A percentile compares a stretch with the other conserved stretches of the same genome.
These are phyloP conservation scores for Neonectria ditissima DNA, from an alignment of 2,329 filamentous ascomycete species.

Conservation along the genomic window DNA sequence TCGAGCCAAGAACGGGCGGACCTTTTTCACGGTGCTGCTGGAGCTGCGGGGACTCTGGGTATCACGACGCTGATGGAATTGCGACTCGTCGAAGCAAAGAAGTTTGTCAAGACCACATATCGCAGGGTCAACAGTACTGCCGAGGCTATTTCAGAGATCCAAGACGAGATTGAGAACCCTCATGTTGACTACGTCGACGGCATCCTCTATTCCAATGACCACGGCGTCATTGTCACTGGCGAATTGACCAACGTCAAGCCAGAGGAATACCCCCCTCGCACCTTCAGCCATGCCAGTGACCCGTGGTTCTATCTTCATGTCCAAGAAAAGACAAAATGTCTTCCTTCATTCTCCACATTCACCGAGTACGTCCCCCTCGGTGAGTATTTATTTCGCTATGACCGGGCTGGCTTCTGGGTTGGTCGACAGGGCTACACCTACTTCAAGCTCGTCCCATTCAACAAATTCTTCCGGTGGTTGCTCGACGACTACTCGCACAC, in stretches of 20 bases:
- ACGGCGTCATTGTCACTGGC: conserved; percentile 67
- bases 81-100: conserved; percentile 63
- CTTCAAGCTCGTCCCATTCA: conserved; percentile 63
- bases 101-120: conserved; percentile 69
- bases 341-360: not conserved
- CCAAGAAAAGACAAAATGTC: conserved; percentile 45
- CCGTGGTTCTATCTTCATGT: conserved; percentile 76
- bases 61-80: conserved; percentile 71
- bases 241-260: conserved; percentile 49
- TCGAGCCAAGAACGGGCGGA: conserved; percentile 61
- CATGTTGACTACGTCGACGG: conserved; percentile 70
- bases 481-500: conserved; percentile 73
- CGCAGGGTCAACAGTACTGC: conserved; percentile 55
- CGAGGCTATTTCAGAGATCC: conserved; percentile 57
- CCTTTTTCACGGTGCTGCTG: conserved; percentile 69
- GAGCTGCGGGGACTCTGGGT: conserved; percentile 70
- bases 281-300: conserved; percentile 65
- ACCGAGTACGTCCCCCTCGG: conserved; percentile 44
- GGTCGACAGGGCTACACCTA: conserved; percentile 71
- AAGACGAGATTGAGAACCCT: conserved; percentile 27
- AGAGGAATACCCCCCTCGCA: conserved; percentile 28
- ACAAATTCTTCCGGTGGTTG: conserved; percentile 66
- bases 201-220: conserved; percentile 62
- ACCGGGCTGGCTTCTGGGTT: conserved; percentile 75
- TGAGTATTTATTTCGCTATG: conserved; percentile 71